These are phyloP conservation scores for Clitopilus hobsonii DNA, from an alignment of 768 basidiomycete species.

Conservation along the genomic window DNA sequence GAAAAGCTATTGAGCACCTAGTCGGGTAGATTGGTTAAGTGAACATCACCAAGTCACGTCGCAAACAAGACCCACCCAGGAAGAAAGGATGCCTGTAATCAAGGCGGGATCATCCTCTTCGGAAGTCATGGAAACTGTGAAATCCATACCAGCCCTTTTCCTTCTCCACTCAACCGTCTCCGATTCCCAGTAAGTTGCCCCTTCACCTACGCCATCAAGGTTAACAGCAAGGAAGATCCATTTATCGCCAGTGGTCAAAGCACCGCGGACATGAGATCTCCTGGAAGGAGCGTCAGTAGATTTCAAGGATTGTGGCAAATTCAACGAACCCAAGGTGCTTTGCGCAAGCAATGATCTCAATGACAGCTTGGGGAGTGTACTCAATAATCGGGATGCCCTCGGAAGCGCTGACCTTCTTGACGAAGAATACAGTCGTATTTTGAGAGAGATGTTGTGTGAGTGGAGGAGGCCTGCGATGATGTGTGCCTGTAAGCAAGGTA, in stretches of 20 bases:
- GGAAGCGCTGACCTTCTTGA: not conserved
- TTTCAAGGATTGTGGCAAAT: conserved; percentile 4
- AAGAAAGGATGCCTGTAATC: conserved; percentile 10
- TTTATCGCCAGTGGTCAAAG: conserved; percentile 10
- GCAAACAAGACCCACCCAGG: conserved; percentile 7
- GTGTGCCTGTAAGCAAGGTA: conserved; percentile 3
- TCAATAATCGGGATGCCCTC: not conserved
- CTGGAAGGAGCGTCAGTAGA: conserved; percentile 3
- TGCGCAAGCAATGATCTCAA: conserved; percentile 10
- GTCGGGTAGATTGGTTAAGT: not conserved
- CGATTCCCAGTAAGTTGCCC: conserved; percentile 8
- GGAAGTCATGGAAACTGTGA: conserved; percentile 5
- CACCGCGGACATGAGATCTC: conserved; percentile 11
- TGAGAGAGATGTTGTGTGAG: conserved; percentile 2
- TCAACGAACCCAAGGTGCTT: conserved; percentile 9
- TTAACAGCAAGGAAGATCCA: conserved; percentile 12
- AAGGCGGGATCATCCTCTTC: conserved; percentile 6
- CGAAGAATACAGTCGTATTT: conserved; percentile 3
- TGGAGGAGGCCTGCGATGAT: conserved; percentile 4
- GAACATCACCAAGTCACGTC: conserved; percentile 2
- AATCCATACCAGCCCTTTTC: not conserved
- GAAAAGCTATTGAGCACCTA: conserved; percentile 8
- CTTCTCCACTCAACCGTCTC: conserved; percentile 3
- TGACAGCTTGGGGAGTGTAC: conserved; percentile 4
- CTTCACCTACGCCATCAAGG: conserved; percentile 9